Evolutionary conservation across 805 yeast species (phyloP), one percentile per base, ranked within the genome.

Genomic region (Starmerella apis): DNA sequence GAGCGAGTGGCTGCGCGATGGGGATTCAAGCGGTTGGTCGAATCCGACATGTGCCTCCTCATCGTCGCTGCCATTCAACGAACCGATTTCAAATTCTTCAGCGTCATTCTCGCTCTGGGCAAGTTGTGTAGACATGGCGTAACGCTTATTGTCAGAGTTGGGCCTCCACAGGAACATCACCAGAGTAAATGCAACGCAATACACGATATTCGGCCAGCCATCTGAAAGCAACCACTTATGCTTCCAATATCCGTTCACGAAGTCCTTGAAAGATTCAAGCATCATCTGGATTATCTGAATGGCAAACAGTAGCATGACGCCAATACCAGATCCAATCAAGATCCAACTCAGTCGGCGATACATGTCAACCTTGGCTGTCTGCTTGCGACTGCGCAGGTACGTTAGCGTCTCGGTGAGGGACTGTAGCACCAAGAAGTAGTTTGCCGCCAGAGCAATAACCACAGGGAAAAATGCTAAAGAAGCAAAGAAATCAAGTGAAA

Each of bases 81-180:
- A 79, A 53, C 78, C 82, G 46, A 78, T 68, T 59, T 79, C 83
- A 59, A 78, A 78, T 61, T 79, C 83, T 38, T 78, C 87, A 11
- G 76, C 83, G 32, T 76, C 80, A 51, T 73, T 54, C 52, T 81
- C 92, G 8, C 83, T 83, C 56, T 95, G 92, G 13, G 75, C 65
- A 41, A 92, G 72, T 68, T 92, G 97, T 47, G 86, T 86, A 2
- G 96, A 85, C 55, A 88, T 88, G 11, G 96, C 97, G 62, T 92
- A 77, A 78, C 94, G 81, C 61, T 88, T 84, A 51, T 95, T 87
- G 36, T 95, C 86, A 59, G 83, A 92, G 0, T 96, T 90, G 48
- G 99, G 99, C 67, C 98, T 81, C 98, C 98, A 92, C 55, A 92
- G 77, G 71, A 87, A 78, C 4, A 95, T 85, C 56, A 92, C 74